Evolutionary conservation across 2,329 filamentous ascomycete species (phyloP).

Genomic region (Diaporthe vexans): DNA sequence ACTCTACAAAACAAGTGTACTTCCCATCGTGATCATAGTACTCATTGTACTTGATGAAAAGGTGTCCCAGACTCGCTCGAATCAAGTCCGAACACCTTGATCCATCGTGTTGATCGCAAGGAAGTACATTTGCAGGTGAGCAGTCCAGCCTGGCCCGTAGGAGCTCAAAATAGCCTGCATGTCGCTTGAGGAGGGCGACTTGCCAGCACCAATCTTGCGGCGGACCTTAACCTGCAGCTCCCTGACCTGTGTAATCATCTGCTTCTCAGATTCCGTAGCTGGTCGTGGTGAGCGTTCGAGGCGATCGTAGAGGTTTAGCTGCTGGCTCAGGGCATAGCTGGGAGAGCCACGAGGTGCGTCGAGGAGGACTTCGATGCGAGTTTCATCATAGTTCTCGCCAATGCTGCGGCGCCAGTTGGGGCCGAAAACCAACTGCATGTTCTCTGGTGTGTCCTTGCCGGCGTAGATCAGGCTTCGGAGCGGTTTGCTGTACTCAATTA

Average conservation of each 20-base stretch:
- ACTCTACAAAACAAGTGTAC: neutral
- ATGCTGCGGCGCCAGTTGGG: neutral
- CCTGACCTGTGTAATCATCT: neutral
- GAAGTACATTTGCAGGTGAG: neutral
- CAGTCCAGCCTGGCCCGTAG: neutral
- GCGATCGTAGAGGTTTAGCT: rapidly evolving
- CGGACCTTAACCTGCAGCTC: neutral
- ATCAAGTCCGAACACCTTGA: neutral
- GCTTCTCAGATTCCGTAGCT: conserved; percentile 9
- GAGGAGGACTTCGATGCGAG: neutral
- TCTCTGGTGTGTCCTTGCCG: conserved; percentile 15
- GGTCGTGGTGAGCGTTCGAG: neutral
- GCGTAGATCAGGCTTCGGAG: neutral
- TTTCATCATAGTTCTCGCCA: neutral
- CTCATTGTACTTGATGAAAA: neutral
- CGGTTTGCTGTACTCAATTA: neutral
- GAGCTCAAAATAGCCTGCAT: neutral
- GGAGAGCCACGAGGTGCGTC: conserved; percentile 4
- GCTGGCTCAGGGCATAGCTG: neutral
- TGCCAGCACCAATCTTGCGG: neutral
- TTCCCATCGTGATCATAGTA: neutral
- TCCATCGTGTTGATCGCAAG: conserved; percentile 23
- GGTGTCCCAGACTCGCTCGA: neutral
- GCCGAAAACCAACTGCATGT: neutral
- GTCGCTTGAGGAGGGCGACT: neutral